phyloP scores from a whole-genome alignment of 116 monocot species.

The Dioscorea cayenensis region DNA sequence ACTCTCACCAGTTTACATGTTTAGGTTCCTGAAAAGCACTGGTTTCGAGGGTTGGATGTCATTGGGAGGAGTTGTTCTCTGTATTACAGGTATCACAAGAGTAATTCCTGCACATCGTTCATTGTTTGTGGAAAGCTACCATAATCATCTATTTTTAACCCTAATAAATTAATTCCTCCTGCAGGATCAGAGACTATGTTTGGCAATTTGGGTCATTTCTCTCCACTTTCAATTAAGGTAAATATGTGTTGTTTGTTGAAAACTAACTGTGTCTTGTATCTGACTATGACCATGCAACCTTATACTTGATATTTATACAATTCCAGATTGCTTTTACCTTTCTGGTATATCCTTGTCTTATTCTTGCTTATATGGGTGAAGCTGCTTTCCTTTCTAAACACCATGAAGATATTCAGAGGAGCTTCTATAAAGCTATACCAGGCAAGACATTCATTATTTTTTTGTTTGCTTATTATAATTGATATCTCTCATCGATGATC shows the following conservation, averaged over 20 bases:
- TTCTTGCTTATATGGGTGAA: slow-evolving; percentile 66
- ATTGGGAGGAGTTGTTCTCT: slow-evolving; percentile 72
- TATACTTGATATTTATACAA: neutral
- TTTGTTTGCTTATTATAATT: neutral
- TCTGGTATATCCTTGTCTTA: slow-evolving; percentile 52
- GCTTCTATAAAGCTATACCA: slow-evolving; percentile 61
- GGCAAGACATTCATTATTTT: slow-evolving; percentile 15
- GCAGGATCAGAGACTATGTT: slow-evolving; percentile 50
- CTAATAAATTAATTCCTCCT: neutral
- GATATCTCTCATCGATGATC: neutral
- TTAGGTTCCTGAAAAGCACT: slow-evolving; percentile 54
- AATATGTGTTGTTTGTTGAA: neutral
- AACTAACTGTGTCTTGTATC: neutral
- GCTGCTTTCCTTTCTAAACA: slow-evolving; percentile 67
- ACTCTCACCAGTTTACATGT: slow-evolving; percentile 64
- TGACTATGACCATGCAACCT: neutral
- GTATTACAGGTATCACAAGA: slow-evolving; percentile 49
- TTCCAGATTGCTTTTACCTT: slow-evolving; percentile 44
- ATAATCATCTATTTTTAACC: neutral
- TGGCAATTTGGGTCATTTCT: slow-evolving; percentile 56
- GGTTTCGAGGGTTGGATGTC: slow-evolving; percentile 68
- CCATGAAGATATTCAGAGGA: slow-evolving; percentile 37
- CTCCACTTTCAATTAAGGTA: slow-evolving; percentile 37
- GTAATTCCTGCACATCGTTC: neutral
- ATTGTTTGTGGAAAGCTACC: no score